Percentiles rank a stretch among this genome's conserved stretches.
phyloP scores from a whole-genome alignment of 208 protist genomes.

The Acanthamoeba culbertsoni region DNA sequence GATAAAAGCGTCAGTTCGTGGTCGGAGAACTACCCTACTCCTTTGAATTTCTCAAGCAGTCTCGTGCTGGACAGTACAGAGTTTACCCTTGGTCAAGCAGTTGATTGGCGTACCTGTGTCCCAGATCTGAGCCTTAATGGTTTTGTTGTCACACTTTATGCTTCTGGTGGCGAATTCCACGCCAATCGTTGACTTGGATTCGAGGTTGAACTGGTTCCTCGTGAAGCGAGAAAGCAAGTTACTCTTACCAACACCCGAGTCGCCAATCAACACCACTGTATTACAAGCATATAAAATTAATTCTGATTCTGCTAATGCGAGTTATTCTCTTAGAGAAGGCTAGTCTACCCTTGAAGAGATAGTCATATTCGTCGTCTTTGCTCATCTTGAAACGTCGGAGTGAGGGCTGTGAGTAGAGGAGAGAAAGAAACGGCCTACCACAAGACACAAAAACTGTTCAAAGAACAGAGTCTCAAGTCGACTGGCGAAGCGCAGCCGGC shows the following conservation, averaged over 20 bases:
- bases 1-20: neutral
- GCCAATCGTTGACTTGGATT: constrained; percentile 85
- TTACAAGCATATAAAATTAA: too few relatives aligned
- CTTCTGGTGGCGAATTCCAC: constrained; percentile 88
- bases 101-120: constrained; percentile 87
- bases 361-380: constrained; percentile 77
- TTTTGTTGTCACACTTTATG: constrained; percentile 88
- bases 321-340: neutral
- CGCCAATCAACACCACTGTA: constrained; percentile 87
- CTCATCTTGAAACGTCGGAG: constrained; percentile 22
- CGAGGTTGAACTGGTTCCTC: constrained; percentile 89
- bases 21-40: neutral
- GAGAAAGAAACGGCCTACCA: too few relatives aligned
- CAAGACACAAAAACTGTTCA: too few relatives aligned
- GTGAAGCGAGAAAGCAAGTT: constrained; percentile 89
- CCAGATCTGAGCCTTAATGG: constrained; percentile 98
- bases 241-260: constrained; percentile 88
- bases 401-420: neutral
- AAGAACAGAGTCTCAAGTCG: too few relatives aligned
- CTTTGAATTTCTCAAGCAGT: too few relatives aligned
- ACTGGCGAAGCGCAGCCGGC: neutral
- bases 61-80: too few relatives aligned
- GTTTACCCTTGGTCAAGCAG: constrained; percentile 5
- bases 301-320: too few relatives aligned
- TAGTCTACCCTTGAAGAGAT: constrained; percentile 70